Evolutionary conservation across 768 basidiomycete genomes (phyloP), one percentile per base, ranked within the genome.

Genomic region (Mycena olivaceomarginata): DNA sequence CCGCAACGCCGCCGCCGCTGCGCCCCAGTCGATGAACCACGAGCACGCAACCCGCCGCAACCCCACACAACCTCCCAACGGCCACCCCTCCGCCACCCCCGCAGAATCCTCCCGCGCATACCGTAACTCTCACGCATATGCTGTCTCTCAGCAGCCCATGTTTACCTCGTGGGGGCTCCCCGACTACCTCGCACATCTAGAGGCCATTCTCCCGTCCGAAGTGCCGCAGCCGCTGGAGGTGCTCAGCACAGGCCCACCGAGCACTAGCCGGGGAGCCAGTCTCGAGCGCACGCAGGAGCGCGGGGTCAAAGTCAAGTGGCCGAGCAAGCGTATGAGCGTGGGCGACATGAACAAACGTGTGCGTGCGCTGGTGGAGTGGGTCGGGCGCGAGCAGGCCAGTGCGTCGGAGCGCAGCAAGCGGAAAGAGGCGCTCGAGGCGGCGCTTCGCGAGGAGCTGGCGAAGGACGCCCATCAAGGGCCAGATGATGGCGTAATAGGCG

Each of bases 331-430:
- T 67, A 97, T 94, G 92, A 98, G 97, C 80, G 94, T 98, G n/a
- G 95, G 94, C 22, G 98, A 99, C 84, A 98, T 99, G 97, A 96
- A 97, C 85, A 98, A 98, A 87, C 93, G 98, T 37, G 96, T 98
- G 31, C 90, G 96, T 46, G 92, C 94, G 57, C 89, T 99, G 64
- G 92, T 98, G 22, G 98, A 98, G 82, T 99, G 96, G 93, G 96
- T 98, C n/a, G 95, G 94, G 40, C 89, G 96, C 73, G 95, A 97
- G 82, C 95, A 97, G 84, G 95, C 94, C 10, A 92, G 89, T 78
- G 94, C 94, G 12, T 88, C 90, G 48, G 96, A 96, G 82, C 91
- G 96, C 57, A 89, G 89, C 40, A 89, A 95, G 79, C 87, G 95
- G 77, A 89, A 90, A 79, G 93, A 94, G 64, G 93, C 95, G 3